Conservation (phyloP, 768 basidiomycete species). For the Cystobasidium onofrii region DNA sequence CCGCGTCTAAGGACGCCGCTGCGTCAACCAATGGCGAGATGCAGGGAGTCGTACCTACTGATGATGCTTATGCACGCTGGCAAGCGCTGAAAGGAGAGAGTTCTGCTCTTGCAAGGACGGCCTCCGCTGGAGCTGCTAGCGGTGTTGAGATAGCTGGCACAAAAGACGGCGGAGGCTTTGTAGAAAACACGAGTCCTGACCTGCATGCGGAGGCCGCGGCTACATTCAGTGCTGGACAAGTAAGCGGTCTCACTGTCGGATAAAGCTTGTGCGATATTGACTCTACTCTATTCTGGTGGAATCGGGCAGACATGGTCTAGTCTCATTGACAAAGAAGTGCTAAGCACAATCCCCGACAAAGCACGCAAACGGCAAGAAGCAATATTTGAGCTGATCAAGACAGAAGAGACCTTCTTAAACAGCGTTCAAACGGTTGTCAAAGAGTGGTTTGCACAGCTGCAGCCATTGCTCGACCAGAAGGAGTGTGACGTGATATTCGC, state of each 20-base stretch:
- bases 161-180: too few relatives aligned
- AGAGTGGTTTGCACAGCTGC: constrained; percentile 76
- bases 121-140: too few relatives aligned
- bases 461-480: constrained; percentile 63
- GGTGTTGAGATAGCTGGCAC: too few relatives aligned
- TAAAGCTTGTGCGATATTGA: too few relatives aligned
- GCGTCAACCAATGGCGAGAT: too few relatives aligned
- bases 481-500: constrained; percentile 77
- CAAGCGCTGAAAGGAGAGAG: not conserved
- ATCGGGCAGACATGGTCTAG: constrained; percentile 91
- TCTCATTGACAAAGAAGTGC: constrained; percentile 70
- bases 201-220: too few relatives aligned
- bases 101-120: not conserved
- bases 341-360: constrained; percentile 65
- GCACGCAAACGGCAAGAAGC: constrained; percentile 89
- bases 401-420: constrained; percentile 80
- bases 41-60: not conserved
- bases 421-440: constrained; percentile 83
- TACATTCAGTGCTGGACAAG: too few relatives aligned
- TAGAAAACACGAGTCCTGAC: too few relatives aligned
- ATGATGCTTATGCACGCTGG: constrained; percentile 5
- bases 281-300: too few relatives aligned
- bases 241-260: too few relatives aligned
- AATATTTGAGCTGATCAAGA: constrained; percentile 88
- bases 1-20: too few relatives aligned